phyloP scores from a whole-genome alignment of 2,329 filamentous ascomycete genomes.

The Colletotrichum sp. region DNA sequence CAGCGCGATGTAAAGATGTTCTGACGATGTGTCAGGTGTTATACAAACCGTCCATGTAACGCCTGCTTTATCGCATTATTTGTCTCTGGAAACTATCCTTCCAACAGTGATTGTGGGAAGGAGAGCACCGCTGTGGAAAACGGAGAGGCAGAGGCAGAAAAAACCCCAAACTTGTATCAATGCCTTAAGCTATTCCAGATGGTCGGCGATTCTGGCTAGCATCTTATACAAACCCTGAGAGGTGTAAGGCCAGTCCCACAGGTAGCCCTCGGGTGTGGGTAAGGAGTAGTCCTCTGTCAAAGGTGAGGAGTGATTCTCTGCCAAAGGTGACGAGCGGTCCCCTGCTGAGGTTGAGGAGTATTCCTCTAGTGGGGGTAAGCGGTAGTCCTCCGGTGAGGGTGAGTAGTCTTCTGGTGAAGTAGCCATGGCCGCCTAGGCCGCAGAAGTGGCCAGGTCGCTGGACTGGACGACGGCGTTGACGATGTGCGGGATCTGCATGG shows the following conservation, averaged over 20 bases:
- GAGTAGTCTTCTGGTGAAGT: not conserved
- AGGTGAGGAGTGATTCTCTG: not conserved
- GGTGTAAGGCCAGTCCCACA: not conserved
- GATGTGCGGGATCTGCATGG: not conserved
- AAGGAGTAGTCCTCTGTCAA: not conserved
- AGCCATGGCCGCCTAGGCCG: not conserved
- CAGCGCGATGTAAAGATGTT: not conserved
- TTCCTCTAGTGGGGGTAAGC: not conserved
- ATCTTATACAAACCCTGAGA: not conserved
- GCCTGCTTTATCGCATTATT: not conserved
- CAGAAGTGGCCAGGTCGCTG: not conserved
- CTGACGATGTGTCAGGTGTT: not conserved
- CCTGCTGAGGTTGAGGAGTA: not conserved
- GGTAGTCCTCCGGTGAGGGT: not conserved
- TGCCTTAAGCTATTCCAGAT: not conserved
- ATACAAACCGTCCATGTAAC: not conserved
- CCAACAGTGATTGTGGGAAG: not conserved
- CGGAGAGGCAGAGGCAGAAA: not conserved
- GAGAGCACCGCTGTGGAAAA: not conserved
- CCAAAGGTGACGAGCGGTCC: too few species aligned
- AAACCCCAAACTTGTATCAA: not conserved
- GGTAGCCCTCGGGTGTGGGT: not conserved
- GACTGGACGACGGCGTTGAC: conserved; percentile 14
- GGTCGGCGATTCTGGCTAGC: not conserved
- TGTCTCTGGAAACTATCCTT: not conserved